Evolutionary conservation across 345 rosid species (phyloP).

Genomic region (Pistacia atlantica): DNA sequence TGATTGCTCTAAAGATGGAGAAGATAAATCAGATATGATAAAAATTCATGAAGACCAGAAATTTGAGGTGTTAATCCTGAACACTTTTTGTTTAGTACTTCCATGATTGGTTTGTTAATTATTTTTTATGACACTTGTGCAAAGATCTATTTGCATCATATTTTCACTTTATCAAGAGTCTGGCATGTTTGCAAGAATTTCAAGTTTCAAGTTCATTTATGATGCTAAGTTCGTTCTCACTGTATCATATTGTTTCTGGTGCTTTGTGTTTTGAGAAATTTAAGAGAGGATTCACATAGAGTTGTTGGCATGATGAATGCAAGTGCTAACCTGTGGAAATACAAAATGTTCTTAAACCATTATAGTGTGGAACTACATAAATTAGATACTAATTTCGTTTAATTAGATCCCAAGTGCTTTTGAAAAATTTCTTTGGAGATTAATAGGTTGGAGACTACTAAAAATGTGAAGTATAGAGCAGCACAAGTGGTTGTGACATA

Average conservation of each 20-base stretch:
- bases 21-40: slow-evolving; percentile 34
- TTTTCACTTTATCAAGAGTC: background rate
- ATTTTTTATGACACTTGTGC: background rate
- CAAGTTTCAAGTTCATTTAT: background rate
- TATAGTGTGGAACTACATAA: background rate
- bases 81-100: slow-evolving; percentile 10
- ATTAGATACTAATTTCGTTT: too few species aligned
- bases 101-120: background rate
- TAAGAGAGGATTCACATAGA: background rate
- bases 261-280: background rate
- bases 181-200: background rate
- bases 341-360: background rate
- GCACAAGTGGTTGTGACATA: too few species aligned
- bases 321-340: background rate
- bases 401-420: too few species aligned
- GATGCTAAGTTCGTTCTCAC: background rate
- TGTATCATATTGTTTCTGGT: background rate
- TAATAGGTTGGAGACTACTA: too few species aligned
- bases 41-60: slow-evolving; percentile 38
- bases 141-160: background rate
- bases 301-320: background rate
- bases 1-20: slow-evolving; percentile 24
- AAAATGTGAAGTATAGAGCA: too few species aligned
- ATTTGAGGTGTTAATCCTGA: slow-evolving; percentile 55
- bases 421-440: too few species aligned